Conservation (phyloP, 495 filamentous ascomycete species). For the Pseudotulostoma volvatum region DNA sequence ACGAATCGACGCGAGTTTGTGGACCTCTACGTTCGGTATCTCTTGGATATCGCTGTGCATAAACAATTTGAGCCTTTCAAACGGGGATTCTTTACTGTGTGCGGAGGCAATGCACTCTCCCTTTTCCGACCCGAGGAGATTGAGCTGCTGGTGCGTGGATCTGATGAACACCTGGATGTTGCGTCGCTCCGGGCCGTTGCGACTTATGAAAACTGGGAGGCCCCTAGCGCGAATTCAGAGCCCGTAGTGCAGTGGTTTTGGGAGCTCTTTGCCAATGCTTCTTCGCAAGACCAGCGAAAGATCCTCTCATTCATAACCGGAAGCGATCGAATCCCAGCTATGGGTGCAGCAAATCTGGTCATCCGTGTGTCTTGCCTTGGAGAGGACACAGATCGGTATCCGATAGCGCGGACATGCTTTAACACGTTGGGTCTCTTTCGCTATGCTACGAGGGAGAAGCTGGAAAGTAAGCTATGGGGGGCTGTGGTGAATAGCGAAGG, state of each 20-base stretch:
- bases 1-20: constrained; percentile 76
- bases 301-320: constrained; percentile 84
- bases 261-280: constrained; percentile 54
- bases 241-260: constrained; percentile 77
- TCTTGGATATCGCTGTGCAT: constrained; percentile 62
- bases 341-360: constrained; percentile 67
- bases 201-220: constrained; percentile 64
- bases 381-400: constrained; percentile 57
- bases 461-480: constrained; percentile 64
- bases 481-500: constrained; percentile 84
- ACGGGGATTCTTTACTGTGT: constrained; percentile 86
- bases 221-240: constrained; percentile 31
- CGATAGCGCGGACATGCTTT: constrained; percentile 82
- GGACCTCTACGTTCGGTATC: constrained; percentile 66
- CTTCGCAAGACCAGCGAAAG: constrained; percentile 53
- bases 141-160: constrained; percentile 74
- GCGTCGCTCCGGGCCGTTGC: constrained; percentile 60
- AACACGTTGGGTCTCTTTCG: constrained; percentile 67
- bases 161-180: constrained; percentile 73
- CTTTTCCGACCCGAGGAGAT: constrained; percentile 93
- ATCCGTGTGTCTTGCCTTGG: constrained; percentile 64
- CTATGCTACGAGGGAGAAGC: constrained; percentile 44
- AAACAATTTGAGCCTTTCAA: constrained; percentile 93
- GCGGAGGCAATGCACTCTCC: constrained; percentile 74
- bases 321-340: constrained; percentile 81